These are phyloP conservation scores for Epichloe aotearoae DNA, from an alignment of 2,329 filamentous ascomycete species.

Conservation along the genomic window DNA sequence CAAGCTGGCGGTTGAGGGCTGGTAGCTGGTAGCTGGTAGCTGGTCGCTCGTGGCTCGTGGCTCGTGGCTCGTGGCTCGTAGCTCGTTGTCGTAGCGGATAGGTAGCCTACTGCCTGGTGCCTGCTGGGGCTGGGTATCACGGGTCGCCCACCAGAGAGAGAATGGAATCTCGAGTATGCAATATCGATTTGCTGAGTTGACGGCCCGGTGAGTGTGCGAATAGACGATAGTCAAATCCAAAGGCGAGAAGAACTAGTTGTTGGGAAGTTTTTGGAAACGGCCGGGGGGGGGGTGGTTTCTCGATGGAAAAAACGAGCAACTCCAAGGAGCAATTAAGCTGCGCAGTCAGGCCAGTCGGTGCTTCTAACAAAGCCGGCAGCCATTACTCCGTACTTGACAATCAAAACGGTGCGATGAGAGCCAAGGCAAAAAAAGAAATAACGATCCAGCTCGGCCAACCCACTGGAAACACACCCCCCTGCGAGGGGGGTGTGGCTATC, in stretches of 20 bases:
- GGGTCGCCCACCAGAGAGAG: background rate
- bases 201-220: background rate
- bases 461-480: background rate
- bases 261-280: background rate
- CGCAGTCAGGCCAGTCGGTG: background rate
- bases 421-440: constrained; percentile 1
- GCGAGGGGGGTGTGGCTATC: background rate
- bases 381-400: background rate
- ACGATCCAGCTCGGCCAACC: background rate
- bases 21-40: too few species aligned
- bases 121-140: background rate
- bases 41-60: too few species aligned
- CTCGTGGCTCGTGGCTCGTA: too few species aligned
- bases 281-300: background rate
- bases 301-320: background rate
- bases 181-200: background rate
- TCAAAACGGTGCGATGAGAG: constrained; percentile 1
- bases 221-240: background rate
- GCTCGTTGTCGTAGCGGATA: background rate
- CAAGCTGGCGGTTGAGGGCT: background rate
- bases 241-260: background rate
- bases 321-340: background rate
- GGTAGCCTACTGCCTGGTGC: background rate
- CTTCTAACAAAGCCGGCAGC: constrained; percentile 4
- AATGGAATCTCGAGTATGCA: background rate